phyloP scores from a whole-genome alignment of 2,329 filamentous ascomycete species.

The Metarhizium guizhouense region DNA sequence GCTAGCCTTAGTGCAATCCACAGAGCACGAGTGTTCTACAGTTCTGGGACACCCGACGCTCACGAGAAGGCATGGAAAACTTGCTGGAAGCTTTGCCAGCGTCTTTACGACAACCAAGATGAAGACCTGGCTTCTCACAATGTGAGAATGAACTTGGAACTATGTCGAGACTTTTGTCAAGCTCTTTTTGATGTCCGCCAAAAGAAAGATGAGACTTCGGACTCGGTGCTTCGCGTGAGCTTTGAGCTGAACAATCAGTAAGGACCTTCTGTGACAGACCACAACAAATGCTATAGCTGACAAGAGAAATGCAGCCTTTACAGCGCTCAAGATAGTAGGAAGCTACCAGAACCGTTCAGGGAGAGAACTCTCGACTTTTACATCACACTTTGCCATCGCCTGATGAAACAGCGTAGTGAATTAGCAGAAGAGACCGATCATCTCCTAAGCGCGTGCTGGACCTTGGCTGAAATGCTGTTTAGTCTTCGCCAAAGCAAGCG shows the following conservation, averaged over 20 bases:
- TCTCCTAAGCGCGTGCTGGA: conserved; percentile 79
- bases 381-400: conserved; percentile 80
- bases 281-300: conserved; percentile 13
- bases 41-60: conserved; percentile 62
- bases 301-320: conserved; percentile 49
- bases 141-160: conserved; percentile 67
- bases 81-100: conserved; percentile 89
- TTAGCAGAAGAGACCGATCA: conserved; percentile 75
- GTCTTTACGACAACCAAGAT: conserved; percentile 73
- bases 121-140: conserved; percentile 58
- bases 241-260: conserved; percentile 92
- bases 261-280: conserved; percentile 15
- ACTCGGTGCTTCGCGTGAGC: conserved; percentile 83
- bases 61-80: conserved; percentile 88
- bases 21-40: conserved; percentile 68
- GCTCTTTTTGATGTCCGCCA: conserved; percentile 79
- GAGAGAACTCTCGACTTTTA: conserved; percentile 92
- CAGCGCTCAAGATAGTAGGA: conserved; percentile 74
- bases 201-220: conserved; percentile 66
- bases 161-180: conserved; percentile 89
- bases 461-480: conserved; percentile 85
- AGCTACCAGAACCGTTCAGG: conserved; percentile 74
- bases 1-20: conserved; percentile 79
- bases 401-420: conserved; percentile 89
- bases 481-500: conserved; percentile 74